Conservation (phyloP, 176 grass and related monocot genomes). For the Lolium rigidum region DNA sequence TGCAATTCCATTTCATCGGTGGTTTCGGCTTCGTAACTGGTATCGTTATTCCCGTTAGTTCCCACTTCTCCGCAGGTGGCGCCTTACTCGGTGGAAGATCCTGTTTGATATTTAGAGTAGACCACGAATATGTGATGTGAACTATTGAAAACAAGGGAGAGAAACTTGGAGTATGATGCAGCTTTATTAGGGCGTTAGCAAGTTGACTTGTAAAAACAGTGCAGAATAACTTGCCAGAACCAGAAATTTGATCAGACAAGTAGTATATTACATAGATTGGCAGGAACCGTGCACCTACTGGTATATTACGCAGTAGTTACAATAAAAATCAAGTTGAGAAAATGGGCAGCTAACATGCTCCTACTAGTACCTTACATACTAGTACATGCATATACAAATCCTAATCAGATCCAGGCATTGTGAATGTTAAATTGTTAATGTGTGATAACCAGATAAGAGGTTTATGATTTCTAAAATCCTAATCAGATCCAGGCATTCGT, state of each 20-base stretch:
- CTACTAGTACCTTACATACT: too few relatives aligned
- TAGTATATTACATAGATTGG: background rate
- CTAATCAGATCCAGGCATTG: background rate
- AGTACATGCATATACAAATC: background rate
- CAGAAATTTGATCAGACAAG: background rate
- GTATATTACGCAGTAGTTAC: background rate
- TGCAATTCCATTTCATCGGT: too few relatives aligned
- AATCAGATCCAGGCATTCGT: too few relatives aligned
- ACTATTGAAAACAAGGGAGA: background rate
- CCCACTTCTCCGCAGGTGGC: too few relatives aligned
- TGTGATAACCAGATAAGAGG: background rate
- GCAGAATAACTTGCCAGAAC: background rate
- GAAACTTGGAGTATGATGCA: background rate
- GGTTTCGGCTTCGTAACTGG: too few relatives aligned
- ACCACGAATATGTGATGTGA: background rate
- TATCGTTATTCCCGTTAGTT: too few relatives aligned
- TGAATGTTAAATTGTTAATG: background rate
- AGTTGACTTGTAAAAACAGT: background rate
- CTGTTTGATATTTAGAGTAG: slow-evolving; percentile 24
- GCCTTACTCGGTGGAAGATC: background rate
- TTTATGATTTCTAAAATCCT: slow-evolving; percentile 6
- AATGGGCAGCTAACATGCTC: too few relatives aligned
- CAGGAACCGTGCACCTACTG: background rate
- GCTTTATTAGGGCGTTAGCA: background rate
- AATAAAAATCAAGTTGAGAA: background rate